These are phyloP conservation scores for Alternaria postmessia DNA, from an alignment of 2,329 filamentous ascomycete genomes.

Conservation along the genomic window DNA sequence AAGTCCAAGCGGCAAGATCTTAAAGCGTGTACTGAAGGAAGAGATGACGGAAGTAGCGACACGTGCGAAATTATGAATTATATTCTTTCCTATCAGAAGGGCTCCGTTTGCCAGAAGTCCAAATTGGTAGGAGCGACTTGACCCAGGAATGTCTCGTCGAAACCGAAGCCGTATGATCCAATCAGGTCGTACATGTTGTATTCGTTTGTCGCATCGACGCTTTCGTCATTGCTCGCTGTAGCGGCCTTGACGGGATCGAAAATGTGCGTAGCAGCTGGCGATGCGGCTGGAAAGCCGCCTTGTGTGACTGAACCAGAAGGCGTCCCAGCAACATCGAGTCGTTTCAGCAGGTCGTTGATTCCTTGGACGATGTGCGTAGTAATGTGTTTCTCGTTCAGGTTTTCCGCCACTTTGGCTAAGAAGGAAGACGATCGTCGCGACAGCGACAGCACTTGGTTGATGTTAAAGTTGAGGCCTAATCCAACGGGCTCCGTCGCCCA, in stretches of 20 bases:
- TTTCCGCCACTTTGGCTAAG: constrained; percentile 36
- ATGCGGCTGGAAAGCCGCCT: not conserved
- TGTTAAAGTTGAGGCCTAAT: constrained; percentile 43
- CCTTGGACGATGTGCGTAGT: constrained; percentile 42
- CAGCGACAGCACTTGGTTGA: constrained; percentile 38
- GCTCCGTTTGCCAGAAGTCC: constrained; percentile 41
- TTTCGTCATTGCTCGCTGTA: not conserved
- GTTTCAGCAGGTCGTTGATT: constrained; percentile 37
- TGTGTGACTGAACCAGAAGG: constrained; percentile 16
- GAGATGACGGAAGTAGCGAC: not conserved
- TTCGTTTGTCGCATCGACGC: constrained; percentile 14
- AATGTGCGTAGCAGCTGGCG: not conserved
- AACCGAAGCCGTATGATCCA: constrained; percentile 44
- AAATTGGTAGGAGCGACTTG: constrained; percentile 40
- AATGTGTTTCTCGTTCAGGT: constrained; percentile 42
- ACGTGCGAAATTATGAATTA: not conserved
- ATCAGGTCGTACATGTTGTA: constrained; percentile 43
- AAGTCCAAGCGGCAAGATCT: not conserved
- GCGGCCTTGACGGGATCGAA: constrained; percentile 11
- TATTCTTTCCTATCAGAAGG: constrained; percentile 19
- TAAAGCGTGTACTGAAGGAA: not conserved
- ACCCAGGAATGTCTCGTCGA: constrained; percentile 43
- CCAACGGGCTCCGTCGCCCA: constrained; percentile 36
- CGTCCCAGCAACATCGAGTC: constrained; percentile 33
- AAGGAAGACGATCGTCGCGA: constrained; percentile 37